Evolutionary conservation across 441 rosid species (phyloP).

Genomic region (Omphalea diandra): DNA sequence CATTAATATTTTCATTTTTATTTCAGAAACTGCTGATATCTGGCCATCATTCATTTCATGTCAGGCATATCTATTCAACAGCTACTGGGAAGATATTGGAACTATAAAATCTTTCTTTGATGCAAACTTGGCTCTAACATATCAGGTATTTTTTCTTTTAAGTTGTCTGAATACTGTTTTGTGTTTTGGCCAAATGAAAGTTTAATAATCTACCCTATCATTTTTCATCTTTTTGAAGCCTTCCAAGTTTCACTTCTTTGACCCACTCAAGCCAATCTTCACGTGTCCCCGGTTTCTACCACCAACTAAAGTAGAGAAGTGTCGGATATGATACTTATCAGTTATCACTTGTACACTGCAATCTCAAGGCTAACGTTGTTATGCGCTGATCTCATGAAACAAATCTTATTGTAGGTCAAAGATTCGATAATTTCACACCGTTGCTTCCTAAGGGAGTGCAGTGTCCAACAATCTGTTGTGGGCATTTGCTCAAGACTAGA

Average conservation of each 20-base stretch:
- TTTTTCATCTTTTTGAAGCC: slow-evolving; percentile 34
- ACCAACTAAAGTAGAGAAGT: slow-evolving; percentile 74
- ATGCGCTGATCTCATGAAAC: slow-evolving; percentile 6
- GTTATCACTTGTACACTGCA: background rate
- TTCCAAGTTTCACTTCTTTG: slow-evolving; percentile 74
- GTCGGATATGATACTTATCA: slow-evolving; percentile 47
- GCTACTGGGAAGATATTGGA: slow-evolving; percentile 90
- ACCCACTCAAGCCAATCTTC: slow-evolving; percentile 79
- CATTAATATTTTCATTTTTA: slow-evolving; percentile 10
- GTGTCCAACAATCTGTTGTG: slow-evolving; percentile 66
- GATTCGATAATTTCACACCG: slow-evolving; percentile 83
- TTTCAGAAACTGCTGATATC: slow-evolving; percentile 12
- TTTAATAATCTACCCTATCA: slow-evolving; percentile 8
- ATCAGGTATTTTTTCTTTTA: slow-evolving; percentile 52
- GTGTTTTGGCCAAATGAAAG: background rate
- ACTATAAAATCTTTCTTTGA: slow-evolving; percentile 82
- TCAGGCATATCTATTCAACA: slow-evolving; percentile 72
- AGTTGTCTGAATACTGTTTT: slow-evolving; percentile 9
- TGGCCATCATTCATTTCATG: slow-evolving; percentile 15
- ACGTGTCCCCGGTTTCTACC: slow-evolving; percentile 86
- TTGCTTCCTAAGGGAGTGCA: slow-evolving; percentile 82
- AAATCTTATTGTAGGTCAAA: slow-evolving; percentile 36
- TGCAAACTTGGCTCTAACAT: slow-evolving; percentile 84
- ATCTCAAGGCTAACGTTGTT: slow-evolving; percentile 10
- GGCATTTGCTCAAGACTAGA: slow-evolving; percentile 83